Conservation (phyloP, 2,329 filamentous ascomycete genomes). For the Magnaporthiopsis poae region DNA sequence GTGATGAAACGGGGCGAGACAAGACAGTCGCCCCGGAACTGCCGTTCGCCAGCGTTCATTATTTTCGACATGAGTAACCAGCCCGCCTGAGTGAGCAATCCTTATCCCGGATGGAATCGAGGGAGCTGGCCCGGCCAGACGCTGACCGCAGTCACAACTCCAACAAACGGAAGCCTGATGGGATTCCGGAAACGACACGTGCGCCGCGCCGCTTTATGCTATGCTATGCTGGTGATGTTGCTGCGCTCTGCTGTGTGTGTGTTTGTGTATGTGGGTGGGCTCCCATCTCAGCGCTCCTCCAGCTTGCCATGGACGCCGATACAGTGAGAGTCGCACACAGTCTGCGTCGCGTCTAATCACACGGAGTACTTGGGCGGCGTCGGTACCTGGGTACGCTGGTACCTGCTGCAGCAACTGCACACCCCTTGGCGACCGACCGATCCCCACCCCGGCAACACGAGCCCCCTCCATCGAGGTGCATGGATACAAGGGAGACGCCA, state of each 20-base stretch:
- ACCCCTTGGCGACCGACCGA: neutral
- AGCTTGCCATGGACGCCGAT: too few relatives aligned
- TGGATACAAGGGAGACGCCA: neutral
- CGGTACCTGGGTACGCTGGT: conserved; percentile 1
- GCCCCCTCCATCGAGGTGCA: neutral
- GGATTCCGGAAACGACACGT: neutral
- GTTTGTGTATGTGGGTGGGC: neutral
- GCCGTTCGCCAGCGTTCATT: neutral
- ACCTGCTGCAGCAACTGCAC: neutral
- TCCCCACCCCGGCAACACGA: conserved; percentile 3
- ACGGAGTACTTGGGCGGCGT: conserved; percentile 2
- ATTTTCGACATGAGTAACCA: neutral
- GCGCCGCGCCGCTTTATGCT: neutral
- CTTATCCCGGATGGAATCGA: neutral
- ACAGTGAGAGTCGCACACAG: conserved; percentile 1
- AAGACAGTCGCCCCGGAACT: neutral
- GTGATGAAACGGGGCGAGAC: neutral
- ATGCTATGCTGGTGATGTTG: neutral
- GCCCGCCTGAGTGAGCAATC: neutral
- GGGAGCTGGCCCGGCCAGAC: neutral
- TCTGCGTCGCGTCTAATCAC: neutral
- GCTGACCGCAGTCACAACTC: neutral
- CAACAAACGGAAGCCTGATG: neutral
- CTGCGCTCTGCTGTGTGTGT: neutral
- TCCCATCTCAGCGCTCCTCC: neutral